phyloP scores from a whole-genome alignment of 2,329 filamentous ascomycete genomes.

The Pseudogymnoascus sp. region DNA sequence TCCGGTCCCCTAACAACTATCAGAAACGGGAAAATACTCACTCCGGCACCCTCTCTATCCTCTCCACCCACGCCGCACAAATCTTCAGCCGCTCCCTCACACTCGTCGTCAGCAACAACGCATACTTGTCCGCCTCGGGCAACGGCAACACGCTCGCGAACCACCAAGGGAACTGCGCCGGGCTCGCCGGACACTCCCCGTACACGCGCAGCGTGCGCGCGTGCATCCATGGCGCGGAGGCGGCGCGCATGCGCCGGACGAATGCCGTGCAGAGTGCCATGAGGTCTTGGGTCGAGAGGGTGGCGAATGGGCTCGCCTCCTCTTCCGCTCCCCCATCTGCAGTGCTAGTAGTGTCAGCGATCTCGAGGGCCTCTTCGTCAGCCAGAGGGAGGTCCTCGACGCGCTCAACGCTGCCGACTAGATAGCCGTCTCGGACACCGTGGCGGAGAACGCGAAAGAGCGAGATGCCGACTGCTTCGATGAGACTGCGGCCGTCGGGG shows the following conservation, averaged over 20 bases:
- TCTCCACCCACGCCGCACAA: constrained; percentile 67
- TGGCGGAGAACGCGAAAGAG: constrained; percentile 65
- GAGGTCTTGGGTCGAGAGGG: constrained; percentile 55
- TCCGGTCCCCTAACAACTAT: background rate
- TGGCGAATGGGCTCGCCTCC: background rate
- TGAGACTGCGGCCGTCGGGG: constrained; percentile 69
- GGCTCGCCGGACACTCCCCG: constrained; percentile 67
- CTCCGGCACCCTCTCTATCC: constrained; percentile 26
- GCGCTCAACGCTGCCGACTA: constrained; percentile 65
- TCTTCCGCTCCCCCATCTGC: constrained; percentile 24
- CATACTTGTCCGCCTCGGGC: constrained; percentile 69
- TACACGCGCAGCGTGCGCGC: constrained; percentile 64
- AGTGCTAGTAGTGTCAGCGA: constrained; percentile 46
- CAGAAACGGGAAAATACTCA: background rate
- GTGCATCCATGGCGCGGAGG: constrained; percentile 67
- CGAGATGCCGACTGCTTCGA: constrained; percentile 69
- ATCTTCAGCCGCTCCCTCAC: constrained; percentile 78
- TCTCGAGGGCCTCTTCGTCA: constrained; percentile 71
- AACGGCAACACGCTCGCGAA: constrained; percentile 75
- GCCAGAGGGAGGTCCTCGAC: constrained; percentile 74
- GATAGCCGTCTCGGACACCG: constrained; percentile 64
- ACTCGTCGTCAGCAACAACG: constrained; percentile 61
- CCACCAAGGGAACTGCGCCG: constrained; percentile 80
- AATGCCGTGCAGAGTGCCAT: constrained; percentile 59
- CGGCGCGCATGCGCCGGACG: constrained; percentile 56